Base-by-base conservation (phyloP, 1,139 yeast genomes). In the Geotrichum fermentans region DNA sequence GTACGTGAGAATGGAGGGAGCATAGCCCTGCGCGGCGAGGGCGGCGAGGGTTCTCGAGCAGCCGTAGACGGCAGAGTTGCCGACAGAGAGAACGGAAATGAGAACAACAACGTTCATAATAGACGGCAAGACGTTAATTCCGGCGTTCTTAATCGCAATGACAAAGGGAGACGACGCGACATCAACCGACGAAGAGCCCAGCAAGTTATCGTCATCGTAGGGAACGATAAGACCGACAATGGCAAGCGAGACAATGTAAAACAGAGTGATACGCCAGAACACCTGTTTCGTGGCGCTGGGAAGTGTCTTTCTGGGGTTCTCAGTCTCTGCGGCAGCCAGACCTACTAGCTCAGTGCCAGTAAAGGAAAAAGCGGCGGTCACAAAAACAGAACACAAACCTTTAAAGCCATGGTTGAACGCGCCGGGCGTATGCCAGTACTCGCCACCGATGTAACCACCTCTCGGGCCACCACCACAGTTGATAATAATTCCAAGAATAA, bases 341-440 rank as follows among this genome's bases (percentile, higher is more conserved):
- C 94, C 94, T 51, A 83, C 83, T 61, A 84, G 73, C 68, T 86
- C 95, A 47, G 84, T 79, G 59, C 94, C 94, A 48, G 90, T 89
- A 61, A 85, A 83, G 3, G 96, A 80, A 67, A 87, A 89, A 5
- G 96, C 94, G 24, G 95, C 94, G 29, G 83, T 78, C 45, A 89
- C 88, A 60, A 89, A 84, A 29, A 84, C 84, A n/a, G 86, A 72
- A 60, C 88, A 79, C 26, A 87, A 80, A 57, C 96, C 96, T 64
- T 88, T 87, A 73, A 78, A 86, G 52, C 72, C 88, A 73, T 69
- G 70, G 52, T 72, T 75, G 69, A 73, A 80, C 4, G 87, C 77
- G 48, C 86, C 87, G 0, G 85, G 83, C 52, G 71, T 58, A 51
- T 72, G 73, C 84, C 85, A 82, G 64, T 79, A 75, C 54, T 64